phyloP scores from a whole-genome alignment of 345 rosid genomes.

The Gossypium raimondii region DNA sequence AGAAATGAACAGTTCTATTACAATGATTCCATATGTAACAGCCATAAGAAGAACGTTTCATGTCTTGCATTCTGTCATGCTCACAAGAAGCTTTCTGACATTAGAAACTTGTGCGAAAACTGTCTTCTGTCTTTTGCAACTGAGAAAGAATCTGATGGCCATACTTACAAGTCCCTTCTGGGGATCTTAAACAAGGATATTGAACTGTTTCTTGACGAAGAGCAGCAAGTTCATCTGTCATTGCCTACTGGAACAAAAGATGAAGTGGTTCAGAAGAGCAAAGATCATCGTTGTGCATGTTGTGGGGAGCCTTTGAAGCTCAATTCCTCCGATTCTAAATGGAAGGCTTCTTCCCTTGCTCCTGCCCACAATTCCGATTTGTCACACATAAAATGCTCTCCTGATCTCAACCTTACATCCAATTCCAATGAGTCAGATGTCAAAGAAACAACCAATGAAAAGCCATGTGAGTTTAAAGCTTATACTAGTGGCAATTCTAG shows the following conservation, averaged over 20 bases:
- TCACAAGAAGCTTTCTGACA: slow-evolving; percentile 81
- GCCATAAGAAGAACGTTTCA: slow-evolving; percentile 76
- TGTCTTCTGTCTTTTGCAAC: slow-evolving; percentile 95
- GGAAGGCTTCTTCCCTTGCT: slow-evolving; percentile 39
- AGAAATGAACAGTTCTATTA: slow-evolving; percentile 54
- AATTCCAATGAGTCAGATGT: slow-evolving; percentile 39
- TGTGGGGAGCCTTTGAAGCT: slow-evolving; percentile 64
- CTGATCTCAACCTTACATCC: slow-evolving; percentile 33
- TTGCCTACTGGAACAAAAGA: slow-evolving; percentile 41
- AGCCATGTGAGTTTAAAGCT: slow-evolving; percentile 27
- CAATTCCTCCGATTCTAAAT: slow-evolving; percentile 23
- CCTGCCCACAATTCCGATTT: slow-evolving; percentile 45
- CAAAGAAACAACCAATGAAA: slow-evolving; percentile 22
- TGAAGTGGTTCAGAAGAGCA: slow-evolving; percentile 19
- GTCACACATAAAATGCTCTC: slow-evolving; percentile 32
- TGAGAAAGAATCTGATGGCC: slow-evolving; percentile 65
- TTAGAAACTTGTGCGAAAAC: slow-evolving; percentile 74
- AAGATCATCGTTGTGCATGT: slow-evolving; percentile 46
- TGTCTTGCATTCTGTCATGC: slow-evolving; percentile 76
- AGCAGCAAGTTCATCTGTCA: slow-evolving; percentile 41
- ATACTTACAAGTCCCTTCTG: slow-evolving; percentile 69
- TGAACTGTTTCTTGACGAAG: slow-evolving; percentile 63
- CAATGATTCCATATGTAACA: slow-evolving; percentile 72
- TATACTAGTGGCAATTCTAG: neutral
- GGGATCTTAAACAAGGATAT: slow-evolving; percentile 79